Evolutionary conservation across 208 protist species (phyloP).

Genomic region (Wallacemonas sp.): DNA sequence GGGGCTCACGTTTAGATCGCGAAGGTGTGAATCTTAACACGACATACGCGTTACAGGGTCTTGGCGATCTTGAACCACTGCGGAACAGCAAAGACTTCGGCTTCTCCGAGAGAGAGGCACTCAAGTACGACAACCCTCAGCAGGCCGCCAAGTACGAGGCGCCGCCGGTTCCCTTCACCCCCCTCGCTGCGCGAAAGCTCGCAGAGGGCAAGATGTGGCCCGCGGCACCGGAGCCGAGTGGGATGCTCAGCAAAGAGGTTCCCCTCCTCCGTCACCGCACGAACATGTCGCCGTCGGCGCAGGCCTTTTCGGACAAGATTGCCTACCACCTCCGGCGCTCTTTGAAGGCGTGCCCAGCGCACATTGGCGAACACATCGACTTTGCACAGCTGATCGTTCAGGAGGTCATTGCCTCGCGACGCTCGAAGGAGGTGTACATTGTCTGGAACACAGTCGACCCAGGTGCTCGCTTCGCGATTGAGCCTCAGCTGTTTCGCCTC

Average conservation of each 20-base stretch:
- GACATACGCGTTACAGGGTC: constrained; percentile 83
- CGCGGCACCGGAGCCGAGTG: constrained; percentile 65
- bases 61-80: constrained; percentile 85
- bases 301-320: constrained; percentile 75
- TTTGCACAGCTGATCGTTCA: constrained; percentile 91
- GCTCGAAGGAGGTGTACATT: constrained; percentile 89
- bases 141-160: constrained; percentile 70
- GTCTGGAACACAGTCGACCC: constrained; percentile 91
- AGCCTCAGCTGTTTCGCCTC: constrained; percentile 80
- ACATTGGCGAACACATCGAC: constrained; percentile 88
- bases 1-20: constrained; percentile 71
- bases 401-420: constrained; percentile 79
- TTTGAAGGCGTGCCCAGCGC: constrained; percentile 75
- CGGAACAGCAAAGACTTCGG: constrained; percentile 85
- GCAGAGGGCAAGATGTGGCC: constrained; percentile 87
- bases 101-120: constrained; percentile 66
- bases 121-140: constrained; percentile 73
- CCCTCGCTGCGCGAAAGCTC: constrained; percentile 81
- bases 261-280: constrained; percentile 59
- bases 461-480: constrained; percentile 76
- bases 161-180: constrained; percentile 76
- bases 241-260: constrained; percentile 84
- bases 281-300: constrained; percentile 88
- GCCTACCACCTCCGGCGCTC: constrained; percentile 85
- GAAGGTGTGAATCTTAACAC: constrained; percentile 83